A percentile compares a stretch with the other conserved stretches of the same genome.
These are phyloP conservation scores for Fusarium floridanum DNA, from an alignment of 2,329 filamentous ascomycete species.

Conservation along the genomic window DNA sequence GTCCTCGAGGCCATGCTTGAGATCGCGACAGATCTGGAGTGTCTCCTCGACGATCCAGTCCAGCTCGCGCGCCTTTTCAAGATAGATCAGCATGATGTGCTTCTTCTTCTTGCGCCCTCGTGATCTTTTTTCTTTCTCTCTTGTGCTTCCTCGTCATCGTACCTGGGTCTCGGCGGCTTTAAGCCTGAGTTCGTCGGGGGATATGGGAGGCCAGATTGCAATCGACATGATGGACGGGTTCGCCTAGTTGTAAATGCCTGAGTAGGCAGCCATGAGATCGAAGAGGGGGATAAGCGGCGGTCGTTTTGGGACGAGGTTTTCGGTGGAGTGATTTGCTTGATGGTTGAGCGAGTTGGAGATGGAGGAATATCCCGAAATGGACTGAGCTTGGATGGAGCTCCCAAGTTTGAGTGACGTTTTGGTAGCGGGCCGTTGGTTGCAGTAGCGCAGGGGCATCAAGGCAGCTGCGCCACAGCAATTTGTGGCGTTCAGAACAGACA, in stretches of 20 bases:
- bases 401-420: conserved; percentile 36
- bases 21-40: conserved; percentile 60
- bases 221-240: conserved; percentile 62
- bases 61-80: conserved; percentile 63
- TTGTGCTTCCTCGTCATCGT: conserved; percentile 40
- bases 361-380: conserved; percentile 29
- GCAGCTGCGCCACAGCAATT: conserved; percentile 30
- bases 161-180: conserved; percentile 66
- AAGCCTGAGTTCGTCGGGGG: conserved; percentile 63
- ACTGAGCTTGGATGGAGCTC: conserved; percentile 17
- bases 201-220: conserved; percentile 69
- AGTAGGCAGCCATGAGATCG: conserved; percentile 44
- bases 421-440: conserved; percentile 18
- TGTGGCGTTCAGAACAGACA: conserved; percentile 19
- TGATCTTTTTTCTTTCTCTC: not conserved
- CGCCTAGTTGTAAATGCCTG: conserved; percentile 27
- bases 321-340: conserved; percentile 17
- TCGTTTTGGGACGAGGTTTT: not conserved
- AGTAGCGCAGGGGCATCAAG: conserved; percentile 6
- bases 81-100: conserved; percentile 46
- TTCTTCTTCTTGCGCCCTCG: not conserved
- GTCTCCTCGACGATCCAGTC: conserved; percentile 67
- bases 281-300: conserved; percentile 13
- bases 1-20: conserved; percentile 81
- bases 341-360: conserved; percentile 37